Percentiles rank a stretch among this genome's conserved stretches.
phyloP scores from a whole-genome alignment of 1,139 yeast species.

The Debaryomyces sp. region DNA sequence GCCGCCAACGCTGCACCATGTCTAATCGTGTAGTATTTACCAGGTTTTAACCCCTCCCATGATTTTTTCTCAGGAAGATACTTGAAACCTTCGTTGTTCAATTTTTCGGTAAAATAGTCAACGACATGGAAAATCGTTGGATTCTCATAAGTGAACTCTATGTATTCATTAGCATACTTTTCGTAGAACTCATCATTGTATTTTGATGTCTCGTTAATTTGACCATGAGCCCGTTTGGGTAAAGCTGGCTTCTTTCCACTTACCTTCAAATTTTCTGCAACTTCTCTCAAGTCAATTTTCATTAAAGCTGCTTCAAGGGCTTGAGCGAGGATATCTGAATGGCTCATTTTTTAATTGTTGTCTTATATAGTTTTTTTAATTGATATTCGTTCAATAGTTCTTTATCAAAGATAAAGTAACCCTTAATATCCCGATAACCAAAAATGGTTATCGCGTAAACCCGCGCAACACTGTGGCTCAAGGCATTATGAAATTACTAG shows the following conservation, averaged over 20 bases:
- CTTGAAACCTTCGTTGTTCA: conserved; percentile 54
- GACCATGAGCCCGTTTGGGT: neutral
- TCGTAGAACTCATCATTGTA: conserved; percentile 30
- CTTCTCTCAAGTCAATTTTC: conserved; percentile 3
- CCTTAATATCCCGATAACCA: conserved; percentile 1
- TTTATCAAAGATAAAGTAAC: neutral
- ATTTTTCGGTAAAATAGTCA: conserved; percentile 39
- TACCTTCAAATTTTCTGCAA: neutral
- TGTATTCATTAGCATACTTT: conserved; percentile 49
- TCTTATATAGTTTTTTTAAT: neutral
- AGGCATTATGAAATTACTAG: too few species aligned
- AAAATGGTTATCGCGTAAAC: neutral
- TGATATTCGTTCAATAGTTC: neutral
- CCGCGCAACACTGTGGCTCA: conserved; percentile 2
- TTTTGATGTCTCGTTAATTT: conserved; percentile 5
- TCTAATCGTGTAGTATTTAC: conserved; percentile 58
- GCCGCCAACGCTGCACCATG: conserved; percentile 60
- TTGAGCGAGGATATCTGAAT: conserved; percentile 4
- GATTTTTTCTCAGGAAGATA: conserved; percentile 54
- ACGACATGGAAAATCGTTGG: conserved; percentile 70
- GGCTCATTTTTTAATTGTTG: conserved; percentile 4
- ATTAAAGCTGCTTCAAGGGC: conserved; percentile 7
- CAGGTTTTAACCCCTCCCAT: conserved; percentile 45
- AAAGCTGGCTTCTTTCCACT: neutral
- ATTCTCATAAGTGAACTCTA: conserved; percentile 58